These are phyloP conservation scores for Phanerodontia chrysosporium DNA, from an alignment of 768 basidiomycete species.

Conservation along the genomic window DNA sequence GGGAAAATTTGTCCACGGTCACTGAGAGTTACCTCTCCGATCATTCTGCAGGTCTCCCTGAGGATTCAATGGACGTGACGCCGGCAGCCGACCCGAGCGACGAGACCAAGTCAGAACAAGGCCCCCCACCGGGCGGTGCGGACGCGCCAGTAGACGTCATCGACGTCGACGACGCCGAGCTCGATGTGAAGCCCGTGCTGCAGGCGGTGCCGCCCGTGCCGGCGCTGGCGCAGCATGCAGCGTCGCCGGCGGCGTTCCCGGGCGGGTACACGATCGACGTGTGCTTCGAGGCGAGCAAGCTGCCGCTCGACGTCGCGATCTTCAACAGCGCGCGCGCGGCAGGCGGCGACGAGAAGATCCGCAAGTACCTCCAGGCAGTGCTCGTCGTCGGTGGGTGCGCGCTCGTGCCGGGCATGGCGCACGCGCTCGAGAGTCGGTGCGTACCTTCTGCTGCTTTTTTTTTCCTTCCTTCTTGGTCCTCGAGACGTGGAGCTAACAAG, in stretches of 20 bases:
- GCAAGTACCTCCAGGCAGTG: conserved; percentile 84
- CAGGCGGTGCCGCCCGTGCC: conserved; percentile 2
- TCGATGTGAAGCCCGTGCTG: conserved; percentile 36
- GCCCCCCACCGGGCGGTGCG: conserved; percentile 8
- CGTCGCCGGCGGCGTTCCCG: conserved; percentile 23
- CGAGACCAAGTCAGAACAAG: conserved; percentile 8
- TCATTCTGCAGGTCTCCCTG: background rate
- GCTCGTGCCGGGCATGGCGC: conserved; percentile 74
- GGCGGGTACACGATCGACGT: conserved; percentile 67
- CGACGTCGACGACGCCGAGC: conserved; percentile 41
- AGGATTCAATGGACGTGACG: conserved; percentile 1
- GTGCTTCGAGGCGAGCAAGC: conserved; percentile 79
- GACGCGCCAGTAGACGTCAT: conserved; percentile 40
- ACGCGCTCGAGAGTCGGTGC: conserved; percentile 85
- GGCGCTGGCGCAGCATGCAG: background rate
- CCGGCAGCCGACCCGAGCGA: conserved; percentile 1
- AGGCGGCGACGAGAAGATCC: conserved; percentile 84
- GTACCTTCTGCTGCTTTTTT: conserved; percentile 12
- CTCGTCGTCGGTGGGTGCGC: conserved; percentile 85
- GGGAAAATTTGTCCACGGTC: too few species aligned
- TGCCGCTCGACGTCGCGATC: conserved; percentile 89
- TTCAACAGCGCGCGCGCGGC: conserved; percentile 88
- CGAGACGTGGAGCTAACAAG: background rate
- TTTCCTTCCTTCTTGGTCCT: background rate
- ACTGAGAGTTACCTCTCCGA: background rate